A percentile compares a stretch with the other conserved stretches of the same genome.
phyloP scores from a whole-genome alignment of 768 basidiomycete genomes.

The Sarcodon aspratus region DNA sequence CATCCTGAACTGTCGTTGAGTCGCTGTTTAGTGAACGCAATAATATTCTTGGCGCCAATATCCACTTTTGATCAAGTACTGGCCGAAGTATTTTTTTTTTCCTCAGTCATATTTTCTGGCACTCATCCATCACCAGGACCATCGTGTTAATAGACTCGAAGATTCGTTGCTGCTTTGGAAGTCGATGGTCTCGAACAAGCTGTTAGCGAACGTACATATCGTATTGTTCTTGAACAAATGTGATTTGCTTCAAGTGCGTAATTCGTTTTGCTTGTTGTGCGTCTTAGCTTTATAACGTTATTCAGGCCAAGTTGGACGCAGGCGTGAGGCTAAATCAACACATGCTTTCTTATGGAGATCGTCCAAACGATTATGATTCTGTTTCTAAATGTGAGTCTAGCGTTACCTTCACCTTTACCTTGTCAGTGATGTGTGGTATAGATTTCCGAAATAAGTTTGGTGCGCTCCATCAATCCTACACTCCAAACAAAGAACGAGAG shows the following conservation, averaged over 20 bases:
- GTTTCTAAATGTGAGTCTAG: conserved; percentile 56
- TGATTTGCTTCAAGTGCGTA: conserved; percentile 56
- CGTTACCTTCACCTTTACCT: not conserved
- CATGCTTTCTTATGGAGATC: conserved; percentile 60
- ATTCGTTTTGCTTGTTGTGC: not conserved
- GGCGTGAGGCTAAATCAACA: conserved; percentile 64
- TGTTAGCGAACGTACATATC: conserved; percentile 65
- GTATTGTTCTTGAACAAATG: conserved; percentile 73
- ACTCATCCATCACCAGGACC: conserved; percentile 35
- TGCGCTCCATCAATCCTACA: conserved; percentile 51
- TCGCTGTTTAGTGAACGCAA: conserved; percentile 53
- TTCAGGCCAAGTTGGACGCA: conserved; percentile 60
- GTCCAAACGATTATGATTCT: conserved; percentile 69
- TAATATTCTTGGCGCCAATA: conserved; percentile 83
- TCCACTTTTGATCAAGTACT: conserved; percentile 82
- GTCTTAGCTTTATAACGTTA: not conserved
- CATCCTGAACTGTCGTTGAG: conserved; percentile 1
- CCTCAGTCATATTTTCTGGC: not conserved
- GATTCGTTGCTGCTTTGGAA: conserved; percentile 74
- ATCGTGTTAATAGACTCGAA: conserved; percentile 63
- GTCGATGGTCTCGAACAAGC: conserved; percentile 56
- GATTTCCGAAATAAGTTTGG: conserved; percentile 70
- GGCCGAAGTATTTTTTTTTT: conserved; percentile 41
- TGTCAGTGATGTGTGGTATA: conserved; percentile 14
- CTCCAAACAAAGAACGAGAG: conserved; percentile 64